Evolutionary conservation across 257 asterid species (phyloP).

Genomic region (Coffea canephora): DNA sequence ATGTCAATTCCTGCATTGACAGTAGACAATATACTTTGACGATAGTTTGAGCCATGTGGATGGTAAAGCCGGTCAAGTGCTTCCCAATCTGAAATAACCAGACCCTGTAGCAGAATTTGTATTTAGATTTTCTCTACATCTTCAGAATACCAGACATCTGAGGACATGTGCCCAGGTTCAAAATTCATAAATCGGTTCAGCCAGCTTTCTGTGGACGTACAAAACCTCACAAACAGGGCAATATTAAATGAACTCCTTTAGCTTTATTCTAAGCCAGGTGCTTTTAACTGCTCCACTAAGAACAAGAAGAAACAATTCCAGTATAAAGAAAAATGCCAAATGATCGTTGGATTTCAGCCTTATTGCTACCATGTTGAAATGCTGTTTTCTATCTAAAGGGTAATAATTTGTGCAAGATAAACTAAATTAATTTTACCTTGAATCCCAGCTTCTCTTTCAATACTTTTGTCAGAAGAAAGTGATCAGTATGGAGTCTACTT

Average conservation of each 20-base stretch:
- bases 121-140: neutral
- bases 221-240: neutral
- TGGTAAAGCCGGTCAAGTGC: slow-evolving; percentile 39
- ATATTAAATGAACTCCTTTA: neutral
- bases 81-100: slow-evolving; percentile 73
- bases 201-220: neutral
- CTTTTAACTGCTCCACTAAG: neutral
- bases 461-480: slow-evolving; percentile 66
- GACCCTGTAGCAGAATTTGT: slow-evolving; percentile 52
- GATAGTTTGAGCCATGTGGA: slow-evolving; percentile 42
- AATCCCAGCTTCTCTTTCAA: slow-evolving; percentile 84
- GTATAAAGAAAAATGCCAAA: neutral
- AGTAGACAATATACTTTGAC: slow-evolving; percentile 29
- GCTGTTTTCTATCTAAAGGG: neutral
- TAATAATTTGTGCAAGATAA: neutral
- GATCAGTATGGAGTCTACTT: slow-evolving; percentile 49
- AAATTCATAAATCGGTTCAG: neutral
- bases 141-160: neutral
- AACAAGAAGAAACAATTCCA: too few relatives aligned
- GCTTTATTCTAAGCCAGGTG: neutral
- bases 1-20: slow-evolving; percentile 64
- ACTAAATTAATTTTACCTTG: slow-evolving; percentile 46
- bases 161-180: neutral
- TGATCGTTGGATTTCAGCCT: neutral
- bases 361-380: neutral